These are phyloP conservation scores for Boletus sensibilis DNA, from an alignment of 768 basidiomycete species.

Conservation along the genomic window DNA sequence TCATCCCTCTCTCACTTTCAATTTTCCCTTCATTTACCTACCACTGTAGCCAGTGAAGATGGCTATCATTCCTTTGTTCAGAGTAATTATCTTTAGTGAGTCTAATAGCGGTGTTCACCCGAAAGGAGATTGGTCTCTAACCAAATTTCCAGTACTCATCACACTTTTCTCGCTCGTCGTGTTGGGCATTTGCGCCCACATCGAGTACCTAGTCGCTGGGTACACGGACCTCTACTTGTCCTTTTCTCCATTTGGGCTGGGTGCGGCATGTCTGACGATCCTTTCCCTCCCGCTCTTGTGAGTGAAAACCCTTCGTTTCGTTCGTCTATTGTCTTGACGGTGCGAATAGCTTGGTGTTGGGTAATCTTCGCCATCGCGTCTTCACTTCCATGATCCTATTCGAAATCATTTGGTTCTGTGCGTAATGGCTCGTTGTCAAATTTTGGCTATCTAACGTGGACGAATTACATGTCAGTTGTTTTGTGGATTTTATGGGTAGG, in stretches of 20 bases:
- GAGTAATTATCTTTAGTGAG: slow-evolving; percentile 25
- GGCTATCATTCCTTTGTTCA: slow-evolving; percentile 27
- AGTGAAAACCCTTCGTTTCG: background rate
- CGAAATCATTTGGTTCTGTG: slow-evolving; percentile 28
- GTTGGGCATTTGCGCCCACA: slow-evolving; percentile 23
- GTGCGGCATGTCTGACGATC: slow-evolving; percentile 13
- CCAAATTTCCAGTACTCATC: slow-evolving; percentile 8
- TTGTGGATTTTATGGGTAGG: slow-evolving; percentile 27
- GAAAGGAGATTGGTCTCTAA: background rate
- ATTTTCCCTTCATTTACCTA: background rate
- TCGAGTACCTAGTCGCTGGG: slow-evolving; percentile 14
- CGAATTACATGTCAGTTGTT: slow-evolving; percentile 9
- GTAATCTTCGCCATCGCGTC: slow-evolving; percentile 1
- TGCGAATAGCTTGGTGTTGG: slow-evolving; percentile 18
- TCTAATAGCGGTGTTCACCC: background rate
- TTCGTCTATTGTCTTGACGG: background rate
- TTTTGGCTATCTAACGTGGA: background rate
- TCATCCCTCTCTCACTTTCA: background rate
- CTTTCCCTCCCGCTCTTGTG: slow-evolving; percentile 27
- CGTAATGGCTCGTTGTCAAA: background rate
- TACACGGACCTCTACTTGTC: background rate
- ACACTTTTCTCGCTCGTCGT: slow-evolving; percentile 18
- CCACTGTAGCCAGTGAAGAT: slow-evolving; percentile 10
- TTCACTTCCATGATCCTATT: slow-evolving; percentile 27
- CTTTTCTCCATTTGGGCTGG: slow-evolving; percentile 22